Conservation (phyloP, 345 rosid species). For the Euphorbia pulcherrima region DNA sequence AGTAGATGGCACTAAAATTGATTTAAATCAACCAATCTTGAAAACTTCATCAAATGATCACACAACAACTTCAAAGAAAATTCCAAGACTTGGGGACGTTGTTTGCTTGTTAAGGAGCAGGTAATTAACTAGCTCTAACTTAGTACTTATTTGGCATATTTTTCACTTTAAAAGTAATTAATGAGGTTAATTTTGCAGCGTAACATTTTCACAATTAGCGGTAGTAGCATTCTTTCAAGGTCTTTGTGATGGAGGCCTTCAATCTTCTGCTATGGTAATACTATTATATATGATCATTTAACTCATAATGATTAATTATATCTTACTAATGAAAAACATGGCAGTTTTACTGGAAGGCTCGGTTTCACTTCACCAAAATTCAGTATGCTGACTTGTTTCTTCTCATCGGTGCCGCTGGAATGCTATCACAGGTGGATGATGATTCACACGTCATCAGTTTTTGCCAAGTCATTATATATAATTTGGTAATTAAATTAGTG, state of each 20-base stretch:
- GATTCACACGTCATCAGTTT: too few species aligned
- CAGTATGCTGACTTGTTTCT: constrained; percentile 76
- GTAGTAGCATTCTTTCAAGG: constrained; percentile 70
- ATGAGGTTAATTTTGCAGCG: constrained; percentile 34
- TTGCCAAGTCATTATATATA: too few species aligned
- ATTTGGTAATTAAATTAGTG: too few species aligned
- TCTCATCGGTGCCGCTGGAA: constrained; percentile 43
- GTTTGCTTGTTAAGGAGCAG: constrained; percentile 51
- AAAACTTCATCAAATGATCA: constrained; percentile 22
- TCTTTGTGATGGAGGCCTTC: constrained; percentile 62
- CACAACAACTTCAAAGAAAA: constrained; percentile 34
- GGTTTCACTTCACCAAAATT: constrained; percentile 71
- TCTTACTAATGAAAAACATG: neutral
- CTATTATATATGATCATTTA: neutral
- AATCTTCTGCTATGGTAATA: constrained; percentile 54
- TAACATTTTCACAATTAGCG: constrained; percentile 60
- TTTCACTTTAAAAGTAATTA: too few species aligned
- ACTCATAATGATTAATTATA: too few species aligned
- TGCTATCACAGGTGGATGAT: constrained; percentile 56
- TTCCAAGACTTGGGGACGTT: constrained; percentile 52
- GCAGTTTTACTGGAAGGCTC: constrained; percentile 89
- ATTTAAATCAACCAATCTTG: constrained; percentile 47
- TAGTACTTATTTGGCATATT: too few species aligned
- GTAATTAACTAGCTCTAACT: constrained; percentile 28
- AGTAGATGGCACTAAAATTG: constrained; percentile 11